Evolutionary conservation across 768 basidiomycete species (phyloP), one percentile per base, ranked within the genome.

Genomic region (Pisolithus tinctorius): DNA sequence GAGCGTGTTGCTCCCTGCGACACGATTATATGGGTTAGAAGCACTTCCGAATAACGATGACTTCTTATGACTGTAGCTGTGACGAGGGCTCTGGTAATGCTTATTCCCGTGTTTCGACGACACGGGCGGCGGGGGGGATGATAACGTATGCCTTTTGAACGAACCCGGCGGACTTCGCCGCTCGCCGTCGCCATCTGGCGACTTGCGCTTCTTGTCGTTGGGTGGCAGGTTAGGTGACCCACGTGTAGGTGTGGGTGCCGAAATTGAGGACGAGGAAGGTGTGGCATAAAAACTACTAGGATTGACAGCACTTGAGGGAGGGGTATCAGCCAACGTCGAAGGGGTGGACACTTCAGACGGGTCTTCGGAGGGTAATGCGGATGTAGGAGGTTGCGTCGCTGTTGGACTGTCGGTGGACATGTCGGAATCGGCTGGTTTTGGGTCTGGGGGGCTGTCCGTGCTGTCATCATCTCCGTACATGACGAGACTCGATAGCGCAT

Each of bases 391-490:
- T 9, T 68, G 57, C 13, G 63, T 54, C 29, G 64, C 50, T 23
- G 45, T 47, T 3, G 34, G 30, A 25, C 45, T 36, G 17, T 47
- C 31, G 14, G 62, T 58, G 23, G 49, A 48, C 9, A 45, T 43
- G 48, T 65, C 61, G 23, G 61, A 48, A 4, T 57, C 60, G 49
- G 38, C 34, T 20, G 50, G 49, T 41, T 45, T 56, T n/a, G 48
- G 55, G 36, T 55, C 64, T 7, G 56, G 53, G 20, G 55, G 57
- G 47, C 45, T 46, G 36, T 45, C 42, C 45, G 66, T 65, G 37
- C 61, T 54, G 25, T 71, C 71, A 29, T 75, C 74, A n/a, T 75
- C 72, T 17, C 58, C 60, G 51, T 77, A 78, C 55, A 69, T 69
- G 1, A 67, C 55, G 26, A 77, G 70, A 46, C 70, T 69, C 49